A percentile compares a stretch with the other conserved stretches of the same genome.
phyloP scores from a whole-genome alignment of 108 stramenopile genomes.

The Craspedostauros australis region DNA sequence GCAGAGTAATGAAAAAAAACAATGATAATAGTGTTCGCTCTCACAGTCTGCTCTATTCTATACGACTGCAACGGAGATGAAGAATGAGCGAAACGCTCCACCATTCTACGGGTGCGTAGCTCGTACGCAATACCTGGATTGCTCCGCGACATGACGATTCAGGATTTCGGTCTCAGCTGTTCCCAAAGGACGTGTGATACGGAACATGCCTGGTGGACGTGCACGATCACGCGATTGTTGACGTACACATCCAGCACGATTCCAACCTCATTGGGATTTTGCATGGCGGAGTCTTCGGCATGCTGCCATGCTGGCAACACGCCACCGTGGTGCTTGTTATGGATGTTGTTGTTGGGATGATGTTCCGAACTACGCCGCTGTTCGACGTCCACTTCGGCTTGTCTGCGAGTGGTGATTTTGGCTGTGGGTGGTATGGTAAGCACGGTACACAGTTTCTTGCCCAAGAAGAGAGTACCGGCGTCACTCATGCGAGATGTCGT shows the following conservation, averaged over 20 bases:
- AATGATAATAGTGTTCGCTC: not conserved
- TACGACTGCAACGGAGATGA: not conserved
- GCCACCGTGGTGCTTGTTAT: not conserved
- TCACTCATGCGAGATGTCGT: constrained; percentile 17
- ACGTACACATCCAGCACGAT: constrained; percentile 31
- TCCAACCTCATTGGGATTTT: constrained; percentile 19
- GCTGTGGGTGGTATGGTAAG: constrained; percentile 29
- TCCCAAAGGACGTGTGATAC: constrained; percentile 68
- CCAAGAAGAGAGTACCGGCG: constrained; percentile 44
- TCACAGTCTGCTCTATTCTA: not conserved
- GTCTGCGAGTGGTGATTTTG: constrained; percentile 14
- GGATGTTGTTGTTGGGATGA: constrained; percentile 25
- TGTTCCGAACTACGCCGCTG: not conserved
- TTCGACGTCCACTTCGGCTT: not conserved
- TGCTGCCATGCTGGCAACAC: not conserved
- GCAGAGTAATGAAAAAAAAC: not conserved
- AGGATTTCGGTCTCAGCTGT: constrained; percentile 4
- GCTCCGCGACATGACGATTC: not conserved
- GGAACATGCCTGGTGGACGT: constrained; percentile 47
- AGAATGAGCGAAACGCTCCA: not conserved
- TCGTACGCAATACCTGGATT: not conserved
- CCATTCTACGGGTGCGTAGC: not conserved
- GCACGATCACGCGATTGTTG: constrained; percentile 23
- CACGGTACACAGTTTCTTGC: constrained; percentile 44
- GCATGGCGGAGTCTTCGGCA: not conserved